phyloP scores from a whole-genome alignment of 2,329 filamentous ascomycete species.

The Fusarium citri region DNA sequence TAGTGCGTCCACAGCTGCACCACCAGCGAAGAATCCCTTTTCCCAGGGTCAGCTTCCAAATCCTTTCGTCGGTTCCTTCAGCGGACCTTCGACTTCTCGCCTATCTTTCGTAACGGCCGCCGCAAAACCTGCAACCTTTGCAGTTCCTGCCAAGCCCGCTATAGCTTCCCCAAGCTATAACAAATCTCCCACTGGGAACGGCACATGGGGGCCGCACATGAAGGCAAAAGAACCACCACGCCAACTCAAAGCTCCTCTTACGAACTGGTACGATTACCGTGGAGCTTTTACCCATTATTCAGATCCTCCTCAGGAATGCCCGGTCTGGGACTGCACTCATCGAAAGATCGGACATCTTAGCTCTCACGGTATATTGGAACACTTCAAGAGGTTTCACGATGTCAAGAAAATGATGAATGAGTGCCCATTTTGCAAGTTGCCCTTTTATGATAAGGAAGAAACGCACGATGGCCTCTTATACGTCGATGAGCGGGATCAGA shows the following conservation, averaged over 20 bases:
- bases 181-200: not conserved
- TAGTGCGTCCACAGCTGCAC: not conserved
- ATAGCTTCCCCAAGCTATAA: not conserved
- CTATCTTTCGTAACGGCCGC: not conserved
- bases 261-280: conserved; percentile 27
- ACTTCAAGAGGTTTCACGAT: conserved; percentile 21
- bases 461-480: not conserved
- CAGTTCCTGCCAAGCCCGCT: not conserved
- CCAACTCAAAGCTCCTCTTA: conserved; percentile 11
- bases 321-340: not conserved
- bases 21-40: not conserved
- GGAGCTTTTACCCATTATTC: not conserved
- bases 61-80: not conserved
- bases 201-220: not conserved
- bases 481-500: not conserved
- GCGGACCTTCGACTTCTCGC: not conserved
- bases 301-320: conserved; percentile 28
- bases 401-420: not conserved
- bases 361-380: conserved; percentile 22
- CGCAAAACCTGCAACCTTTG: not conserved
- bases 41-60: not conserved
- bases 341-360: conserved; percentile 7
- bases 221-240: conserved; percentile 15
- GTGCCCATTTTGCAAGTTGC: conserved; percentile 36
- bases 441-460: not conserved